Conservation (phyloP, 73 alveolate species). For the Symbiodinium pilosum region DNA sequence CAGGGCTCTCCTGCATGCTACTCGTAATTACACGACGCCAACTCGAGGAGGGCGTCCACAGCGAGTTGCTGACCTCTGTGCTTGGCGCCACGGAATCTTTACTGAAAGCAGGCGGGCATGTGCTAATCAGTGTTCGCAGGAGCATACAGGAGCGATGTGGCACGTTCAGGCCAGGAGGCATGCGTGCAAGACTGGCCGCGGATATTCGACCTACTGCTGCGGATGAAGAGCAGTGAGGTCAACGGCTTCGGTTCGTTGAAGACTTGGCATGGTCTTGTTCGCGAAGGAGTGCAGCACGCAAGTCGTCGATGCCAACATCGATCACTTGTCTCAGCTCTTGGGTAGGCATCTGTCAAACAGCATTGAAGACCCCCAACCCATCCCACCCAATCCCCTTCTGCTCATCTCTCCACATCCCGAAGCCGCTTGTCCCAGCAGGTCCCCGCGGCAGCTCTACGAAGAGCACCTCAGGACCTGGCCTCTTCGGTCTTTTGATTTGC, state of each 20-base stretch:
- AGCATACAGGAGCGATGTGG: neutral
- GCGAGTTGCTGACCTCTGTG: conserved; percentile 78
- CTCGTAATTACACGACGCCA: neutral
- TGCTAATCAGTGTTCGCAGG: neutral
- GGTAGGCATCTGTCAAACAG: too few relatives aligned
- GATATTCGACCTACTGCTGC: conserved; percentile 62
- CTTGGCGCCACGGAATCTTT: conserved; percentile 74
- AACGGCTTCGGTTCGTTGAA: neutral
- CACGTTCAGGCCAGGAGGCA: conserved; percentile 16
- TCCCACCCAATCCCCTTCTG: too few relatives aligned
- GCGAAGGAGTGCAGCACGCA: conserved; percentile 69
- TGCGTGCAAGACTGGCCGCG: conserved; percentile 89
- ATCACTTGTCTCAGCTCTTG: conserved; percentile 53
- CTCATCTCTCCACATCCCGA: too few relatives aligned
- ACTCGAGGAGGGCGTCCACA: conserved; percentile 66
- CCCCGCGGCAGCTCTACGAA: conserved; percentile 74
- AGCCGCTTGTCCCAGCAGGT: conserved; percentile 17
- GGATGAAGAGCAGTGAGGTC: conserved; percentile 82
- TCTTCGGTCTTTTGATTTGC: too few relatives aligned
- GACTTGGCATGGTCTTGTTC: neutral
- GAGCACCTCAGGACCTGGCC: conserved; percentile 70
- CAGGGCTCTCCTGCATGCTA: too few relatives aligned
- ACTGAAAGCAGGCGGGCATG: conserved; percentile 51
- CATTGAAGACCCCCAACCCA: too few relatives aligned
- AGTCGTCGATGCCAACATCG: conserved; percentile 79